A percentile compares a stretch with the other conserved stretches of the same genome.
phyloP scores from a whole-genome alignment of 2,329 filamentous ascomycete genomes.

The Apiospora pterosperma region DNA sequence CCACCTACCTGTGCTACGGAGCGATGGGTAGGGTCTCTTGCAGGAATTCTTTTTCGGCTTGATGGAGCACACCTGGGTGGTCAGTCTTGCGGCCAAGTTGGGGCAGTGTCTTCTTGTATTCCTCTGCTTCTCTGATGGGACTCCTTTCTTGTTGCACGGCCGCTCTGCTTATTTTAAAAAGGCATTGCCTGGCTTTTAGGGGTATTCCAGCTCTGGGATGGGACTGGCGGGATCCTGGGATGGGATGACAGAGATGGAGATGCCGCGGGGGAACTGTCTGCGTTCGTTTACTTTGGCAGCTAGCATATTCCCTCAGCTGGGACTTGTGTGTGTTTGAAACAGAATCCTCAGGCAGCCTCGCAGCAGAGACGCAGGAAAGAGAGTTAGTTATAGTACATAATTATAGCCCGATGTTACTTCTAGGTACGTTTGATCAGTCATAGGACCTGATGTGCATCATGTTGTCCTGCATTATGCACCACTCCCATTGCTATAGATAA shows the following conservation, averaged over 20 bases:
- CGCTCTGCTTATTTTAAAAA: neutral
- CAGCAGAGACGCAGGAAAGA: neutral
- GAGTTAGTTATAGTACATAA: constrained; percentile 2
- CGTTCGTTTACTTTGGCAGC: neutral
- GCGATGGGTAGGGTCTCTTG: neutral
- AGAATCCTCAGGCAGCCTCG: neutral
- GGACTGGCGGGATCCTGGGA: neutral
- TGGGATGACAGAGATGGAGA: neutral
- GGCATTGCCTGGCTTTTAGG: neutral
- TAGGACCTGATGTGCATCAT: neutral
- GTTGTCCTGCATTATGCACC: too few relatives aligned
- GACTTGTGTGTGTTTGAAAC: neutral
- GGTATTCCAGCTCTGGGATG: neutral
- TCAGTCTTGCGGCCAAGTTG: neutral
- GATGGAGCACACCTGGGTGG: neutral
- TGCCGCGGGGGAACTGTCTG: neutral
- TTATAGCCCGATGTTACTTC: neutral
- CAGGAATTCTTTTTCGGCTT: neutral
- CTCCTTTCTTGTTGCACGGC: neutral
- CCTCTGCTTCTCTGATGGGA: neutral
- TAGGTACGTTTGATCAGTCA: neutral
- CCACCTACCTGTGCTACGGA: neutral
- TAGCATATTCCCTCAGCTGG: neutral
- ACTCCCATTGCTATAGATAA: too few relatives aligned
- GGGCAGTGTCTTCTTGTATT: neutral